A percentile compares a stretch with the other conserved stretches of the same genome.
These are phyloP conservation scores for Kuraishia capsulata DNA, from an alignment of 805 yeast genomes.

Conservation along the genomic window DNA sequence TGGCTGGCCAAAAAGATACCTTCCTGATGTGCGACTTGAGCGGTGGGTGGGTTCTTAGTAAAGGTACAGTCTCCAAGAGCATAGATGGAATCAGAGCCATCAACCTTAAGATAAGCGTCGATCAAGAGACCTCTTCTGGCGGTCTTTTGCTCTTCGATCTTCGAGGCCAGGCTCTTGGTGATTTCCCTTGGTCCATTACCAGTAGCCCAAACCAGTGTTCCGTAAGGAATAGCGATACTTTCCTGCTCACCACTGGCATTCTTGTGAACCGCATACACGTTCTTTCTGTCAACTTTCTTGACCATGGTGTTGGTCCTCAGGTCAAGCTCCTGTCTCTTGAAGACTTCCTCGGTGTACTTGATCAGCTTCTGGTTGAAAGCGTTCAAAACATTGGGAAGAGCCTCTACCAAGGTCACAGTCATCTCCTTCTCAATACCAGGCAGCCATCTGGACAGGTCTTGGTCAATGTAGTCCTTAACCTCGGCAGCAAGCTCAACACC, in stretches of 20 bases:
- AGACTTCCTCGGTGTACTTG: slow-evolving; percentile 72
- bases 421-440: slow-evolving; percentile 79
- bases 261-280: slow-evolving; percentile 63
- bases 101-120: slow-evolving; percentile 71
- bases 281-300: slow-evolving; percentile 66
- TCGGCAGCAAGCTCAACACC: slow-evolving; percentile 98
- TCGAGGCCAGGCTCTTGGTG: slow-evolving; percentile 53
- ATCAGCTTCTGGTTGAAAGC: slow-evolving; percentile 63
- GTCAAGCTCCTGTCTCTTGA: slow-evolving; percentile 57
- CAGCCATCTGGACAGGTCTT: slow-evolving; percentile 83
- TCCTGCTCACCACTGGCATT: slow-evolving; percentile 58
- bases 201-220: slow-evolving; percentile 94
- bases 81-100: slow-evolving; percentile 74
- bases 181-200: slow-evolving; percentile 88
- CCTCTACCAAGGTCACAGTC: slow-evolving; percentile 81
- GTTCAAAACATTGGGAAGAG: slow-evolving; percentile 78
- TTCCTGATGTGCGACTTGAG: slow-evolving; percentile 95
- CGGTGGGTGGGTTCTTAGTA: slow-evolving; percentile 90
- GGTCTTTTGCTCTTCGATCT: slow-evolving; percentile 68
- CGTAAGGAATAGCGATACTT: slow-evolving; percentile 64
- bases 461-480: slow-evolving; percentile 86
- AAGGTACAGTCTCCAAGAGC: slow-evolving; percentile 95
- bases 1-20: slow-evolving; percentile 73
- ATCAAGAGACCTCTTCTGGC: slow-evolving; percentile 88
- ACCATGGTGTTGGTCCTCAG: slow-evolving; percentile 83